Evolutionary conservation across 208 protist species (phyloP).

Genomic region (Kentomonas sorsogonicus): DNA sequence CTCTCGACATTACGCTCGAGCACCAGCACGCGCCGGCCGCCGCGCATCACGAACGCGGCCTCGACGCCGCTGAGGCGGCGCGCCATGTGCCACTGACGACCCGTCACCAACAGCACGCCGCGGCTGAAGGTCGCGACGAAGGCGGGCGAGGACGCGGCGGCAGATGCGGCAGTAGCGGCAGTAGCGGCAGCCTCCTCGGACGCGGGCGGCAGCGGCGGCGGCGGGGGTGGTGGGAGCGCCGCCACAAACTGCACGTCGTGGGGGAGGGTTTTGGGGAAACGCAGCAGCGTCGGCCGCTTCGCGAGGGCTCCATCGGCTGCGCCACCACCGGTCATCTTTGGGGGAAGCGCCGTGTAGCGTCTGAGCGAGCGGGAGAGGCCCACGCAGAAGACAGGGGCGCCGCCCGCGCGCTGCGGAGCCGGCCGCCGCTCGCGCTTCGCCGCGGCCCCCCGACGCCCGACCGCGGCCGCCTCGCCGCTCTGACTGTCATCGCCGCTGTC

Average conservation of each 20-base stretch:
- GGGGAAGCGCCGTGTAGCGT: no score
- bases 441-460: not conserved
- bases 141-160: no score
- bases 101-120: constrained; percentile 50
- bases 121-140: constrained; percentile 67
- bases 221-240: no score
- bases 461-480: not conserved
- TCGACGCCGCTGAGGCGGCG: constrained; percentile 54
- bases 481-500: not conserved
- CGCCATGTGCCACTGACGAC: constrained; percentile 63
- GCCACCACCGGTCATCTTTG: no score
- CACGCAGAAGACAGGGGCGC: no score
- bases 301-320: no score
- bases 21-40: constrained; percentile 44
- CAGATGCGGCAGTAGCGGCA: no score
- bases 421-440: not conserved
- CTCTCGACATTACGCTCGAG: constrained; percentile 82
- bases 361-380: no score
- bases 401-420: no score
- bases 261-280: constrained; percentile 26
- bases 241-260: constrained; percentile 44
- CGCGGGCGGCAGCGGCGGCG: no score
- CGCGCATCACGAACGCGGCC: constrained; percentile 58
- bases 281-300: not conserved
- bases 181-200: no score